Conservation (phyloP, 805 yeast genomes). For the Schwanniomyces sp. region DNA sequence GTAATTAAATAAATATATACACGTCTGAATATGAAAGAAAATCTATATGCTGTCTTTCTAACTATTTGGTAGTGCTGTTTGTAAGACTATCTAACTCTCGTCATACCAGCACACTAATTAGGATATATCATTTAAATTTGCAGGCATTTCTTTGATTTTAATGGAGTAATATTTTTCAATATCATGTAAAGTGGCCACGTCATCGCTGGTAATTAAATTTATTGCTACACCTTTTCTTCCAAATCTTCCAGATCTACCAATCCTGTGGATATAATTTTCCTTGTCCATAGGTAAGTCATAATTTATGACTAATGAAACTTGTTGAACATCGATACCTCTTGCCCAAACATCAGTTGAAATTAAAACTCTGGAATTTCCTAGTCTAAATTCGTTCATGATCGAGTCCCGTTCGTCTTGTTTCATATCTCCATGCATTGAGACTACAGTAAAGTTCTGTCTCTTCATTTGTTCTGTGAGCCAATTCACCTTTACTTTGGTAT, state of each 20-base stretch:
- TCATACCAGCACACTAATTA: too few species aligned
- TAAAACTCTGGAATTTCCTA: slow-evolving; percentile 88
- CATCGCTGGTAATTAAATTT: slow-evolving; percentile 84
- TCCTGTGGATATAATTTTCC: slow-evolving; percentile 96
- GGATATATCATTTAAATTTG: slow-evolving; percentile 53
- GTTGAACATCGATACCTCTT: slow-evolving; percentile 98
- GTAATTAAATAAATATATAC: too few species aligned
- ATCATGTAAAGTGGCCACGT: slow-evolving; percentile 70
- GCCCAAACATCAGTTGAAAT: slow-evolving; percentile 98
- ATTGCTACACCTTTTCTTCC: slow-evolving; percentile 99
- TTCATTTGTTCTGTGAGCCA: slow-evolving; percentile 80
- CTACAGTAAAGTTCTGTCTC: slow-evolving; percentile 83
- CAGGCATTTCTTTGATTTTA: slow-evolving; percentile 77
- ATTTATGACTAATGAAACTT: slow-evolving; percentile 92
- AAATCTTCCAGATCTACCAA: slow-evolving; percentile 97
- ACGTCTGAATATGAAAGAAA: too few species aligned
- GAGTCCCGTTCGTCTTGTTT: slow-evolving; percentile 91
- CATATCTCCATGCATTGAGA: slow-evolving; percentile 97
- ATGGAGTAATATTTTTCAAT: slow-evolving; percentile 73
- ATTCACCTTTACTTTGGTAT: slow-evolving; percentile 93
- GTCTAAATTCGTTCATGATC: slow-evolving; percentile 94
- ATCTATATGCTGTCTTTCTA: too few species aligned
- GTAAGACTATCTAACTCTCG: too few species aligned
- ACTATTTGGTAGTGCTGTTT: too few species aligned
- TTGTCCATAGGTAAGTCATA: slow-evolving; percentile 91